Base-by-base conservation (phyloP, 805 yeast species). In the Candida sphagnicola region DNA sequence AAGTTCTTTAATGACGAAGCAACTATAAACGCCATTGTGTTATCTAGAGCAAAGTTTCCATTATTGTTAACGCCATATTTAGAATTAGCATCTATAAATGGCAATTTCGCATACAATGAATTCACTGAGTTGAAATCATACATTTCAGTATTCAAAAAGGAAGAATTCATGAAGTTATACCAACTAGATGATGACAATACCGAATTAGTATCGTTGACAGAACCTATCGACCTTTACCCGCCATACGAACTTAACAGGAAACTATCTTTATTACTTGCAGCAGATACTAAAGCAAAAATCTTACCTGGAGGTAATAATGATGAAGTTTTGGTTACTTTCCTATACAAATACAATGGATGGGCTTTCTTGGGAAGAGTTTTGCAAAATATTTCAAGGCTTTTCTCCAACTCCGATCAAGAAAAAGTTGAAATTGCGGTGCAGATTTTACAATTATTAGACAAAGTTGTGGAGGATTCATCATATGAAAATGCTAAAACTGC, bases 301-400 rank as follows among this genome's bases (percentile, higher is more conserved):
- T 59, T 90, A 21, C 80, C 87, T 1, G 68, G 77, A 3, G 53
- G 56, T 5, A 49, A 51, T 12, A 56, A 52, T 10, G 48, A 56
- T 24, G 61, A 65, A 42, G 52, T 60, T 8, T 49, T 75, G 13
- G 84, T 85, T 3, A 73, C 87, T 16, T 89, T 93, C 62, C 62
- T 82, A 18, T 77, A 83, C 54, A 71, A 73, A 3, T 88, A 81
- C 55, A 85, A 81, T 53, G 97, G 97, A 1, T 89, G 97, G 95
- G 75, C 95, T 0, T 61, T 85, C 18, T 50, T 91, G 13, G 97
- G 97, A 1, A 73, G 95, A 50, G 63, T 85, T 0, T 58, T 90
- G 23, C 89, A 85, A 47, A 83, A 83, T 46, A 59, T 82, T 8
- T 67, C 76, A 1, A 65, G 62, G 39, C 50, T 51, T 17, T 71